Evolutionary conservation across 2,329 filamentous ascomycete species (phyloP).

Genomic region (Scytalidium lignicola): DNA sequence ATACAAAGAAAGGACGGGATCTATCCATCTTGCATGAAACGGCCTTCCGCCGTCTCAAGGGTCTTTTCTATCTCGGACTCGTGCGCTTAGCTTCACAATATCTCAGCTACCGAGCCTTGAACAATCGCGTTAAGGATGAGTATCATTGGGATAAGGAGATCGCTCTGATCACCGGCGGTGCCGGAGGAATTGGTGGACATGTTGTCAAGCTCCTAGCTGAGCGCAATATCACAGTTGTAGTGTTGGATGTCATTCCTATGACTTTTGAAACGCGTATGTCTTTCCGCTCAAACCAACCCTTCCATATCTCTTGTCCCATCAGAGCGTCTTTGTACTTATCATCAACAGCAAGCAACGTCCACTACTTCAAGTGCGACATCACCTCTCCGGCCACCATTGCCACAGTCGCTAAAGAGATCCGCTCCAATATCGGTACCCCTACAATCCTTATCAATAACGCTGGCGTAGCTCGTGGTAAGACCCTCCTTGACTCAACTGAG

Average conservation of each 20-base stretch:
- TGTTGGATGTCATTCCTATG: slow-evolving; percentile 64
- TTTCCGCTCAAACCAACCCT: slow-evolving; percentile 16
- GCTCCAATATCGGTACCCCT: slow-evolving; percentile 53
- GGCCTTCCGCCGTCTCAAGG: slow-evolving; percentile 47
- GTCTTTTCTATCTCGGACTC: slow-evolving; percentile 48
- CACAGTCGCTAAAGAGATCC: slow-evolving; percentile 46
- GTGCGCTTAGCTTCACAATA: slow-evolving; percentile 42
- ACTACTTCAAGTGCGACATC: slow-evolving; percentile 67
- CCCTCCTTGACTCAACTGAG: slow-evolving; percentile 53
- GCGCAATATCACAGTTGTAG: slow-evolving; percentile 60
- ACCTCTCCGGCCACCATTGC: slow-evolving; percentile 51
- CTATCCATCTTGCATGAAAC: slow-evolving; percentile 47
- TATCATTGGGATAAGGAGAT: slow-evolving; percentile 67
- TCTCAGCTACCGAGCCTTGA: slow-evolving; percentile 43
- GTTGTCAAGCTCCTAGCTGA: slow-evolving; percentile 63
- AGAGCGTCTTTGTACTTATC: not conserved
- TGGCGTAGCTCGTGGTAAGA: slow-evolving; percentile 56
- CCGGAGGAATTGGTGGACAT: slow-evolving; percentile 65
- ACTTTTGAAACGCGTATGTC: slow-evolving; percentile 46
- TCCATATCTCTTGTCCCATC: not conserved
- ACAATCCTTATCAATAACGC: slow-evolving; percentile 72
- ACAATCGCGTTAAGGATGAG: slow-evolving; percentile 45
- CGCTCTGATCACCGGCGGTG: slow-evolving; percentile 69
- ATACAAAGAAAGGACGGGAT: slow-evolving; percentile 56
- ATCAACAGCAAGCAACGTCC: slow-evolving; percentile 46